These are phyloP conservation scores for Pestalotiopsis sp. DNA, from an alignment of 2,329 filamentous ascomycete species.

Conservation along the genomic window DNA sequence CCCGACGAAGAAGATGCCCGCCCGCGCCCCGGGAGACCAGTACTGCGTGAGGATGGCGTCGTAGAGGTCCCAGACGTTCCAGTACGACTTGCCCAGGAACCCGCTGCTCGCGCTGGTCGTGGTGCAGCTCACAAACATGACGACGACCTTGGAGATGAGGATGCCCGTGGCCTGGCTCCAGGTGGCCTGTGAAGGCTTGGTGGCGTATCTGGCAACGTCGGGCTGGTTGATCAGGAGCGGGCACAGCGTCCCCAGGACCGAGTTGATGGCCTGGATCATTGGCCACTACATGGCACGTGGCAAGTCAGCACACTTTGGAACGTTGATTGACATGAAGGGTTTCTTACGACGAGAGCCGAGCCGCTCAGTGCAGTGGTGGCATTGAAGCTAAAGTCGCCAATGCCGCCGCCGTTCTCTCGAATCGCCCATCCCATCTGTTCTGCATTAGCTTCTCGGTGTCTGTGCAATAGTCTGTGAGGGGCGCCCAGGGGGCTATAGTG, in stretches of 20 bases:
- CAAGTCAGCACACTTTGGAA: background rate
- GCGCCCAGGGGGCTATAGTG: background rate
- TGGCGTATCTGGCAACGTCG: conserved; percentile 41
- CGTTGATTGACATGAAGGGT: background rate
- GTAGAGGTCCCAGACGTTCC: conserved; percentile 44
- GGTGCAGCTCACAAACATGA: conserved; percentile 41
- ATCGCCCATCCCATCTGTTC: conserved; percentile 53
- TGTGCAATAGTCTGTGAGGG: background rate
- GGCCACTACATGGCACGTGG: conserved; percentile 27
- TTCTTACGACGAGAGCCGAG: conserved; percentile 24
- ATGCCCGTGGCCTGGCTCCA: conserved; percentile 36
- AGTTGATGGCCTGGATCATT: conserved; percentile 42
- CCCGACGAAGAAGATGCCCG: conserved; percentile 34
- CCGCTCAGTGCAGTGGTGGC: conserved; percentile 15
- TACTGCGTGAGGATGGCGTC: conserved; percentile 38
- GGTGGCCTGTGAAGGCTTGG: conserved; percentile 24
- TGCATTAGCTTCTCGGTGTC: background rate
- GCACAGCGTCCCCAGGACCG: conserved; percentile 41
- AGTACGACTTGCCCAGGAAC: conserved; percentile 29
- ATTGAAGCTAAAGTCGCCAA: conserved; percentile 20
- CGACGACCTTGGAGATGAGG: conserved; percentile 38
- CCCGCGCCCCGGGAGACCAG: conserved; percentile 38
- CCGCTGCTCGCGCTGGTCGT: conserved; percentile 38
- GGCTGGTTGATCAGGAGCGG: conserved; percentile 38
- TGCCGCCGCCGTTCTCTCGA: conserved; percentile 43